Evolutionary conservation across 306 rosid genomes (phyloP), one percentile per base, ranked within the genome.

Genomic region (Potentilla sterilis): DNA sequence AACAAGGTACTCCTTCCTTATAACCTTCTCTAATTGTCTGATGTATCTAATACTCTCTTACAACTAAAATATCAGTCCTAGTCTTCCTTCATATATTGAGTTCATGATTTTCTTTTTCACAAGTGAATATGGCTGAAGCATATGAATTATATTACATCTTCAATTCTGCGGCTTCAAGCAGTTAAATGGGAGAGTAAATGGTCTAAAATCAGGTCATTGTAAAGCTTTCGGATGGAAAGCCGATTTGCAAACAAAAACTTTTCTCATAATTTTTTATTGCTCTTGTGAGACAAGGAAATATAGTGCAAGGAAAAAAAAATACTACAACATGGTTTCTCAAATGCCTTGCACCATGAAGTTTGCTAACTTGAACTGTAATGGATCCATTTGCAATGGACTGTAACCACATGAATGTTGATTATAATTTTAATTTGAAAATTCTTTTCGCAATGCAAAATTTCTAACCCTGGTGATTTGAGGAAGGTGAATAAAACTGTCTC

Each of bases 381-480:
- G 54, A 73, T 13, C 47, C 11, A 19, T 32, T 40, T 55, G n/a
- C 61, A 72, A 22, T 62, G 16, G 2, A 14, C 2, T 10, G 21
- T 40, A 42, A 35, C 21, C 21, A 37, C 38, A 72, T 54, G 61
- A 55, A 40, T n/a, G 42, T 16, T 73, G 28, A 24, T 9, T 41
- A 41, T 40, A 4, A 42, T 7, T 58, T 22, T 41, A 54, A 58
- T 73, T 13, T 43, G 19, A 22, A 52, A 38, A 22, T 40, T 69
- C 18, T 41, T 32, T 59, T 74, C 19, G 9, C n/a, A 4, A 21
- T 5, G 11, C 74, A 16, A 35, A 19, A 43, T 19, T 86, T 88
- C 86, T 52, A 84, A 92, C 61, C 96, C 97, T 78, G 81, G 81
- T 80, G 63, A 70, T 73, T 79, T 94, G 86, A 90, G 93, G 81